Evolutionary conservation across 208 protist species (phyloP), one percentile per base, ranked within the genome.

Genomic region (Trypanosoma lewisi): DNA sequence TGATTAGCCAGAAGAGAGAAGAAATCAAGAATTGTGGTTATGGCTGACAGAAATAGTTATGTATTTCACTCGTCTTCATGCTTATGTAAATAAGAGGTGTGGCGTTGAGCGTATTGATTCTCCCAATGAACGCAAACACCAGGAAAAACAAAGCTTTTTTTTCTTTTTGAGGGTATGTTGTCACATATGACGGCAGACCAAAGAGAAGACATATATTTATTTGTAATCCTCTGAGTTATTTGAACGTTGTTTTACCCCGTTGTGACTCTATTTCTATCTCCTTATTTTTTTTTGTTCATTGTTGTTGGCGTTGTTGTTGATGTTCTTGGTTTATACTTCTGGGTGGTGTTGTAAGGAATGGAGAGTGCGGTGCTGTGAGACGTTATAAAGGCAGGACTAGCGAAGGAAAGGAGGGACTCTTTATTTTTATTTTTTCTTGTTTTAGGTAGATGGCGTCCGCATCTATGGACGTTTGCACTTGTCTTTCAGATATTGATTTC

Each of bases 401-500:
- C n/a, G n/a, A n/a, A n/a, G 34, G 4, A 39, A 11, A 39, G 34
- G 34, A 14, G 7, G 34, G 34, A 11, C 11, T 4, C 11, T 39
- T 39, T 4, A 14, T 39, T 39, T 39, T 39, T 39, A 4, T 39
- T 39, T 39, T 4, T 7, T 49, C 25, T 33, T 51, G 31, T 37
- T 31, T 34, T 34, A n/a, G n/a, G 34, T 50, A 11, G 11, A 4
- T 39, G n/a, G 9, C 4, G 50, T 52, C 2, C 30, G n/a, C n/a
- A 37, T n/a, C n/a, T 4, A 67, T 50, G 41, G 31, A 44, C 1
- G 51, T 57, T 44, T 61, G 36, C 5, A 52, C 83, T 25, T 67
- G 76, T 51, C 63, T 85, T 39, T 54, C 70, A 5, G 79, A 86
- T 49, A 23, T 65, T 19, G 49, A 57, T 52, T 89, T 86, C 27